Evolutionary conservation across 2,329 filamentous ascomycete genomes (phyloP).

Genomic region (Fusarium graminum): DNA sequence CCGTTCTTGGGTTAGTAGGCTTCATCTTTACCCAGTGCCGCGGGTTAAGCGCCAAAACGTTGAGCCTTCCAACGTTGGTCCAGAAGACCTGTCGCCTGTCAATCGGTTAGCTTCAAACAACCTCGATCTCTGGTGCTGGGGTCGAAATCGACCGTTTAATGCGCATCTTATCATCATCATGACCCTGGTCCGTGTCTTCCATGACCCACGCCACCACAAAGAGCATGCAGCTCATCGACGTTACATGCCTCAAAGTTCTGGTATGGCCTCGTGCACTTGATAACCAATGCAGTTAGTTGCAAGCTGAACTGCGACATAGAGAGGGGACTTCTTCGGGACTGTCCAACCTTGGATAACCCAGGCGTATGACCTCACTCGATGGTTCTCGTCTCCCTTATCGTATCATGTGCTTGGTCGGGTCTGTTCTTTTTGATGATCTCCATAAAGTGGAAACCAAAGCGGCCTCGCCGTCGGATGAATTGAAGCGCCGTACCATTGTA

Average conservation of each 20-base stretch:
- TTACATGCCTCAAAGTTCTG: conserved; percentile 9
- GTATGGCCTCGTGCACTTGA: conserved; percentile 15
- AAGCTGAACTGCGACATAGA: not conserved
- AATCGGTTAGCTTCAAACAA: conserved; percentile 26
- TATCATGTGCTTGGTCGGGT: not conserved
- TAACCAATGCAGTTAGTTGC: not conserved
- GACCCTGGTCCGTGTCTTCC: conserved; percentile 8
- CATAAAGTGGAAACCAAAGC: conserved; percentile 28
- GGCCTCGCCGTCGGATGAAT: conserved; percentile 14
- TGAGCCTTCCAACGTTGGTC: not conserved
- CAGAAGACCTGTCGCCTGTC: conserved; percentile 14
- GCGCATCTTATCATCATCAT: conserved; percentile 10
- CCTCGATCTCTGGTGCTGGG: not conserved
- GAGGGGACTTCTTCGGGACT: not conserved
- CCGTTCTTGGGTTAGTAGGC: not conserved
- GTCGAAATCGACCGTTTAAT: not conserved
- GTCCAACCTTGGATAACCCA: not conserved
- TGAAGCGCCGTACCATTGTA: conserved; percentile 16
- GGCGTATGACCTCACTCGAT: not conserved
- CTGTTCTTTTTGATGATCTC: conserved; percentile 1
- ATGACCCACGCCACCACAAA: conserved; percentile 32
- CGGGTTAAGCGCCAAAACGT: conserved; percentile 45
- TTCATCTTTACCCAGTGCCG: conserved; percentile 23
- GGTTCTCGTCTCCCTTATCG: conserved; percentile 1
- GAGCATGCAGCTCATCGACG: conserved; percentile 36